Conservation (phyloP, 176 grass and related monocot species). For the Lolium multiflorum region DNA sequence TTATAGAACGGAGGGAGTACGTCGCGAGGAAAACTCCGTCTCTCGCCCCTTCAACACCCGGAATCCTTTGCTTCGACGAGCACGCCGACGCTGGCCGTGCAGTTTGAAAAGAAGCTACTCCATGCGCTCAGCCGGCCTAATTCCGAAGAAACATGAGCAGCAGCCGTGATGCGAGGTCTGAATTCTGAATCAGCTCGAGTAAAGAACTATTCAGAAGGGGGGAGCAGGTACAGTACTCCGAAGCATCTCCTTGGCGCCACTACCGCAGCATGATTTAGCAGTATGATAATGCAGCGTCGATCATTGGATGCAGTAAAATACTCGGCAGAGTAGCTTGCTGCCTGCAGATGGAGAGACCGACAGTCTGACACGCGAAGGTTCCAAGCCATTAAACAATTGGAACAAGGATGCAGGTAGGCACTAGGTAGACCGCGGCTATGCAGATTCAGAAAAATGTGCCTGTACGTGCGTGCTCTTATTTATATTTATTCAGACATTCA, state of each 20-base stretch:
- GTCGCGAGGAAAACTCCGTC: neutral
- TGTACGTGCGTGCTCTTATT: neutral
- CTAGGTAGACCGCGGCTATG: neutral
- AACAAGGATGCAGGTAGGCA: neutral
- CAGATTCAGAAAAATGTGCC: constrained; percentile 37
- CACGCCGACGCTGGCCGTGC: neutral
- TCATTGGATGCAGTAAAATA: constrained; percentile 42
- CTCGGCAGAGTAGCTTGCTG: neutral
- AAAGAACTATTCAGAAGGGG: constrained; percentile 23
- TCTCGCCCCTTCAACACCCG: neutral
- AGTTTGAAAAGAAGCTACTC: neutral
- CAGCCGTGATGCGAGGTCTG: neutral
- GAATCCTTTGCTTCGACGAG: too few relatives aligned
- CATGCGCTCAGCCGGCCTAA: neutral
- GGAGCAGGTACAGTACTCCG: constrained; percentile 17
- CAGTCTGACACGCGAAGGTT: constrained; percentile 58
- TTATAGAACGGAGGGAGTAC: too few relatives aligned
- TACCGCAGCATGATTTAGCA: too few relatives aligned
- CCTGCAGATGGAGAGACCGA: constrained; percentile 2
- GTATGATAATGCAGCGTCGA: neutral
- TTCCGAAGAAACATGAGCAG: neutral
- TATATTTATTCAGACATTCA: neutral
- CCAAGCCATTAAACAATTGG: constrained; percentile 46
- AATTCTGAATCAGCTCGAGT: neutral
- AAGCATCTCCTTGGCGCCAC: constrained; percentile 29